Conservation (phyloP, 2,329 filamentous ascomycete species). For the Penicillium fuscoglaucum region DNA sequence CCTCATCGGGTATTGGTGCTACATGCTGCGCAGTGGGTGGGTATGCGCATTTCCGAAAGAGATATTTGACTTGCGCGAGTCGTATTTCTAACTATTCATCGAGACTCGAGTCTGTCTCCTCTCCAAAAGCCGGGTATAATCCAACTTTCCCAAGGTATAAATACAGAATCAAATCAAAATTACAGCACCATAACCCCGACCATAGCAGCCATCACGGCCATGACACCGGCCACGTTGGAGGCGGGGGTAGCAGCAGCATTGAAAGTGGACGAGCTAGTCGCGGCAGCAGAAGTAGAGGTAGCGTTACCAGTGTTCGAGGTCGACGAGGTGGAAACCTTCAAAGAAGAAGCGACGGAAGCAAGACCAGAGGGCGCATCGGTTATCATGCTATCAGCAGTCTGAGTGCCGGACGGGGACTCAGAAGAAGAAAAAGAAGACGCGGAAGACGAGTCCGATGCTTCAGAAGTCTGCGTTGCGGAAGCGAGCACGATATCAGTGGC, state of each 20-base stretch:
- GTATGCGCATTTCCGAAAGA: slow-evolving; percentile 32
- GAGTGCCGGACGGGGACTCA: not conserved
- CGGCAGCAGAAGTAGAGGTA: slow-evolving; percentile 11
- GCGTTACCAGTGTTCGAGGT: slow-evolving; percentile 1
- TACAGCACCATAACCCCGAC: slow-evolving; percentile 18
- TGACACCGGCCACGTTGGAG: slow-evolving; percentile 13
- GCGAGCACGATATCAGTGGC: not conserved
- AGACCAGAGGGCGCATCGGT: slow-evolving; percentile 6
- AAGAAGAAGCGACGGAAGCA: not conserved
- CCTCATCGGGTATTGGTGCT: not conserved
- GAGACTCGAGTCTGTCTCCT: too few relatives aligned
- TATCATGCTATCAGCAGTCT: slow-evolving; percentile 7
- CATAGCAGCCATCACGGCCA: slow-evolving; percentile 16
- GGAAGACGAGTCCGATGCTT: slow-evolving; percentile 1
- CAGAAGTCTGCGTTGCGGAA: not conserved
- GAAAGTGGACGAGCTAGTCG: slow-evolving; percentile 7
- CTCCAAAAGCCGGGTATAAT: not conserved
- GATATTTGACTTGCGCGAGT: not conserved
- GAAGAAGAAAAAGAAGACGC: not conserved
- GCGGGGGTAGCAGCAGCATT: slow-evolving; percentile 13
- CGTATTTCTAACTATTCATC: not conserved
- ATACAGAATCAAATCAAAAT: not conserved
- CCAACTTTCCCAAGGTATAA: not conserved
- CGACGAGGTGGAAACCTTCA: slow-evolving; percentile 13
- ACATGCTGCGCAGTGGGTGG: not conserved